Base-by-base conservation (phyloP, 2,329 filamentous ascomycete genomes). In the Metarhizium anisopliae region DNA sequence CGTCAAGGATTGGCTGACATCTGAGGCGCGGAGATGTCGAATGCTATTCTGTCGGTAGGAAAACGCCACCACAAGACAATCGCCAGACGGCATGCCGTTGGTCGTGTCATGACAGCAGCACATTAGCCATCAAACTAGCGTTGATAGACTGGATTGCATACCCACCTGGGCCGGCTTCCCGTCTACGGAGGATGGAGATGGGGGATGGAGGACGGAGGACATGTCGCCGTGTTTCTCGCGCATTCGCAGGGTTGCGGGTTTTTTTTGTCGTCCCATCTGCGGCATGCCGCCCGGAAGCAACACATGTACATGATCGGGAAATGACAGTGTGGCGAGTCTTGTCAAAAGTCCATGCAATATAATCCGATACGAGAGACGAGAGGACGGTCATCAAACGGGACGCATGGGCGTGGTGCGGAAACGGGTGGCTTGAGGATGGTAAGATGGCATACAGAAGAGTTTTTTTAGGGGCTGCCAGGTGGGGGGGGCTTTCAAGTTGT, bases 31-130 rank as follows among this genome's bases (percentile, higher is more conserved):
- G 35, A 45, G 14, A 45, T 10, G 45, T 36, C 35, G 45, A 49
- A 38, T 38, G n/a, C 45, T 42, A 32, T 50, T 56, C 29, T 29
- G 45, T 50, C 50, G 29, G 30, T 45, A 42, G 50, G 43, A 5
- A 38, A 51, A 51, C 55, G 55, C 55, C 55, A 53, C 55, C 51
- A 49, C 53, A 38, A 52, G 25, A 30, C 50, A 35, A 25, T 47
- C 29, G 54, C 54, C 40, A 49, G 54, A 25, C 38, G 53, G 32
- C 40, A 42, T 29, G 42, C 50, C 32, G 42, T 55, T 42, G 50
- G 54, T 42, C 40, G 40, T 47, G 54, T 25, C 25, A 47, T n/a
- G 20, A n/a, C 53, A 38, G 25, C 38, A n/a, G 20, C 54, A n/a
- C 45, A 49, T 30, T n/a, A 49, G 45, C 43, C 43, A 25, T 25